Evolutionary conservation across 805 yeast species (phyloP), one percentile per base, ranked within the genome.

Genomic region (Hanseniaspora pseudoguilliermondii): DNA sequence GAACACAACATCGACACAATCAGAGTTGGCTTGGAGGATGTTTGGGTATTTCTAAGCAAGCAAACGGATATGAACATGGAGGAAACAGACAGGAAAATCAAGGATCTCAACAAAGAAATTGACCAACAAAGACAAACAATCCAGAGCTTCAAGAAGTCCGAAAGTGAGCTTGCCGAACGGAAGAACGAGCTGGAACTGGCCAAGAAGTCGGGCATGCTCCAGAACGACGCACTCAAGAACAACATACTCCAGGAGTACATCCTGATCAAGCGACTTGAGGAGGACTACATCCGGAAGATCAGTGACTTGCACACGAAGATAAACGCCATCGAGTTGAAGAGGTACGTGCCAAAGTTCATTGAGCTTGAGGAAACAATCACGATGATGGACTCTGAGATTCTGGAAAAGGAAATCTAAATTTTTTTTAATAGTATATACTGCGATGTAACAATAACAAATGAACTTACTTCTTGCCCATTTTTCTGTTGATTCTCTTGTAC

Each of bases 401-500:
- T 46, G 3, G 47, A 44, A n/a, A 44, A 29, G 36, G 36, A 44
- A 10, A 27, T 44, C 6, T 44, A 15, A 27, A 2, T n/a, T 36
- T 15, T 25, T 18, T n/a, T n/a, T 38, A 46, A 6, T 29, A 16
- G 8, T 23, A 13, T 29, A 13, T 40, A 34, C 8, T 20, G 34
- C 5, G 23, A 67, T 63, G 60, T 34, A 42, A 21, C 8, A 16
- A 34, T 23, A 23, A 23, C 25, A 23, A 23, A n/a, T n/a, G n/a
- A 20, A 32, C 11, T 43, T 46, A 53, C 34, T 63, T 54, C 57
- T 67, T 68, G 29, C 63, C 61, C 44, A 73, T 62, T 59, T 71
- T 71, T 23, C 69, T 65, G 65, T 82, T 85, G 66, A 90, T 75
- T 63, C 87, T 81, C 71, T 79, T 86, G 74, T 83, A 87, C 71